Conservation (phyloP, 106 monocot species). For the Chionographis japonica region DNA sequence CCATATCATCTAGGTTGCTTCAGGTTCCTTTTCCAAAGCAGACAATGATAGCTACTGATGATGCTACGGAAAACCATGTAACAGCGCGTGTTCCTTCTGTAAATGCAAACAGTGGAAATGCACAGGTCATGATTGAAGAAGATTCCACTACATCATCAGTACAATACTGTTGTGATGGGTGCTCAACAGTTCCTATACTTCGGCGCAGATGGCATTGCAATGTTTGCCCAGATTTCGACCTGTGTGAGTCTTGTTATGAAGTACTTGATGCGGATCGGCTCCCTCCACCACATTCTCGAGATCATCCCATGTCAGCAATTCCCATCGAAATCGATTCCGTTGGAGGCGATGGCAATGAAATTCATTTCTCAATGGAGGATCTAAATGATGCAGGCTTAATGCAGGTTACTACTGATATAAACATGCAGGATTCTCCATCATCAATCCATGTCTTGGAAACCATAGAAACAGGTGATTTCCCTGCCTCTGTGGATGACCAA, state of each 20-base stretch:
- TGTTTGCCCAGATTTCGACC: slow-evolving; percentile 94
- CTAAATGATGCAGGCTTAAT: slow-evolving; percentile 51
- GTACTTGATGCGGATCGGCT: slow-evolving; percentile 83
- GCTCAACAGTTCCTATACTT: slow-evolving; percentile 97
- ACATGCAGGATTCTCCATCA: slow-evolving; percentile 41
- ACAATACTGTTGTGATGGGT: slow-evolving; percentile 99
- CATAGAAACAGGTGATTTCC: slow-evolving; percentile 53
- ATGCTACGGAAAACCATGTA: slow-evolving; percentile 46
- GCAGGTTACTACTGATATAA: slow-evolving; percentile 40
- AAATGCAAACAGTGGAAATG: slow-evolving; percentile 42
- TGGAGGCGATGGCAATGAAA: slow-evolving; percentile 66
- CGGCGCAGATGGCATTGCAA: slow-evolving; percentile 92
- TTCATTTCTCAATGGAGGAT: slow-evolving; percentile 84
- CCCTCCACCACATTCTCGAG: slow-evolving; percentile 90
- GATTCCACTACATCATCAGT: slow-evolving; percentile 84
- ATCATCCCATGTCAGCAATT: slow-evolving; percentile 92
- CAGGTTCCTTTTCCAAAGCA: slow-evolving; percentile 99
- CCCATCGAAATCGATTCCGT: slow-evolving; percentile 85
- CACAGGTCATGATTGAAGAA: slow-evolving; percentile 83
- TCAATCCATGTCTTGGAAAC: slow-evolving; percentile 60
- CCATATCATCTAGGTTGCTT: slow-evolving; percentile 96
- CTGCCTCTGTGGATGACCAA: slow-evolving; percentile 39
- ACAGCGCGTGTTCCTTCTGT: slow-evolving; percentile 35
- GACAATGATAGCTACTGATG: slow-evolving; percentile 81
- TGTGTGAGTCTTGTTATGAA: slow-evolving; percentile 98